Evolutionary conservation across 2,329 filamentous ascomycete species (phyloP), one percentile per base, ranked within the genome.

Genomic region (Paecilomyces dactylethromorphus): DNA sequence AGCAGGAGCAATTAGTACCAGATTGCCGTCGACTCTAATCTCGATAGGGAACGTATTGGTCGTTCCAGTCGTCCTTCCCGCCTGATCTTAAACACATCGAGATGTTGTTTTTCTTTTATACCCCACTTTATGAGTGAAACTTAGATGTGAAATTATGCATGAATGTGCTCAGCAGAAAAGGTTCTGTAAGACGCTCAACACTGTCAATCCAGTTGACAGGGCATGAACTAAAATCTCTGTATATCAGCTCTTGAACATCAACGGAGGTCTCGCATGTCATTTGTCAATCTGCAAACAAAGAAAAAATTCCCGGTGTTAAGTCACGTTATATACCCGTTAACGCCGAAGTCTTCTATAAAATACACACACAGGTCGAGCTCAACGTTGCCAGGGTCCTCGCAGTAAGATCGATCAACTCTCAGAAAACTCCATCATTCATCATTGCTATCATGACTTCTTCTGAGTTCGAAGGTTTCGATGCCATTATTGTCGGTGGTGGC

Each of bases 401-500:
- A n/a, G n/a, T n/a, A n/a, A n/a, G n/a, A n/a, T n/a, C n/a, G n/a
- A n/a, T 15, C 13, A 39, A 18, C 35, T 39, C 12, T 15, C 35
- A 39, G 15, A 39, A 12, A 6, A 39, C 13, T n/a, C 35, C 35
- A 39, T 39, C 33, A 39, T 4, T 39, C 35, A 15, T n/a, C 31
- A 15, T n/a, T n/a, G 35, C 7, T n/a, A 39, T 39, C 6, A 39
- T 39, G 35, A 15, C 15, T 39, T 15, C 13, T 39, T 39, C 13
- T 39, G 35, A n/a, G 13, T 39, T 15, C 12, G 35, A 39, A 5
- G 13, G 12, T 39, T 39, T 39, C 35, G 35, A 39, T 39, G 13
- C 13, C 57, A n/a, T 59, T 31, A n/a, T 58, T 13, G 33, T 55
- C 21, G 56, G 56, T 13, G 51, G 56, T 26, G 56, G 56, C 26